Evolutionary conservation across 768 basidiomycete species (phyloP).

Genomic region (Rhodosporidiobolus odoratus): DNA sequence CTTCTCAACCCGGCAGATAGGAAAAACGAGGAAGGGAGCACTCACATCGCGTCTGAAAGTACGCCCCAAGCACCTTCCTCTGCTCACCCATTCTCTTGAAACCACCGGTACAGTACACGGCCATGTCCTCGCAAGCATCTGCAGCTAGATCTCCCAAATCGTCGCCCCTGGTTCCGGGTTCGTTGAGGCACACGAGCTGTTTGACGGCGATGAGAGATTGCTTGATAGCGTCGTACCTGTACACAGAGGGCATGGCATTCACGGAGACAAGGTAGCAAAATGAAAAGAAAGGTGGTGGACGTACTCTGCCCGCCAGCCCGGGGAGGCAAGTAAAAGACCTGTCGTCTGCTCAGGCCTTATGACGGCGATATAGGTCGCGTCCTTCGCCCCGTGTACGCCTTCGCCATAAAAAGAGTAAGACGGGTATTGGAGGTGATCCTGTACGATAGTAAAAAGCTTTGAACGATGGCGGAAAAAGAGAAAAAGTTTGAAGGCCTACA

Average conservation of each 20-base stretch:
- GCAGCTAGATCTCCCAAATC: conserved; percentile 3
- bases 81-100: neutral
- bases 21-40: neutral
- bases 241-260: neutral
- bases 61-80: neutral
- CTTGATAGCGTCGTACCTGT: neutral
- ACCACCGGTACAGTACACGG: conserved; percentile 6
- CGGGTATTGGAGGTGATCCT: conserved; percentile 20
- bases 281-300: neutral
- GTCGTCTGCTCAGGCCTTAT: conserved; percentile 15
- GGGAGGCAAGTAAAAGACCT: conserved; percentile 15
- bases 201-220: neutral
- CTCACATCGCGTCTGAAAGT: conserved; percentile 22
- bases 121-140: conserved; percentile 10
- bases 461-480: neutral
- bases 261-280: neutral
- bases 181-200: neutral
- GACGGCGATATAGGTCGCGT: conserved; percentile 13
- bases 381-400: conserved; percentile 11
- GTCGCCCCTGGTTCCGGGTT: conserved; percentile 12
- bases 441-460: neutral
- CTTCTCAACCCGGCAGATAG: too few relatives aligned
- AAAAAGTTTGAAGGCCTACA: neutral
- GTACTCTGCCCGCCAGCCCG: conserved; percentile 17
- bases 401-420: conserved; percentile 17